Percentiles rank a stretch among this genome's conserved stretches.
These are phyloP conservation scores for Colletotrichum sp. DNA, from an alignment of 2,329 filamentous ascomycete genomes.

Conservation along the genomic window DNA sequence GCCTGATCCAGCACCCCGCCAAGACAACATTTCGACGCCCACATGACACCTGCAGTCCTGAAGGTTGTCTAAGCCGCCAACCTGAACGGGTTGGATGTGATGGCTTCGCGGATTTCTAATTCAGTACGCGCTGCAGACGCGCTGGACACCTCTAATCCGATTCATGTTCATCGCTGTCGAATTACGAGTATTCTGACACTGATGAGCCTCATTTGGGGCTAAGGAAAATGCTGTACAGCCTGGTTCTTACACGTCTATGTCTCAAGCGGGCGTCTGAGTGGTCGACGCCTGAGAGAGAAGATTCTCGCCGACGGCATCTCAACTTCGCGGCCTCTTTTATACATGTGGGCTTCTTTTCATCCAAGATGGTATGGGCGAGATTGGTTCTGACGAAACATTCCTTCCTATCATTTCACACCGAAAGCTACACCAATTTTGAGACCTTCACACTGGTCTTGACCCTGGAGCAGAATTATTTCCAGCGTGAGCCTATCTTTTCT, in stretches of 20 bases:
- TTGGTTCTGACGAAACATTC: background rate
- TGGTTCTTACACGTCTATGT: background rate
- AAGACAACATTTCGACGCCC: background rate
- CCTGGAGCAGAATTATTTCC: background rate
- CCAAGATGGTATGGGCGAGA: background rate
- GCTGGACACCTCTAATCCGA: background rate
- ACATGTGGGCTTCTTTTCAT: background rate
- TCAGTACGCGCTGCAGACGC: background rate
- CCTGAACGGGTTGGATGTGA: background rate
- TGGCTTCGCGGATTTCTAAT: background rate
- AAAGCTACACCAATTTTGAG: background rate
- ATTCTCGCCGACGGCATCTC: background rate
- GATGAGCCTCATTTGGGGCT: background rate
- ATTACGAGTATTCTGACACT: background rate
- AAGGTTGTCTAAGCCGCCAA: background rate
- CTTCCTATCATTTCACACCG: background rate
- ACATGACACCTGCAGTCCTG: background rate
- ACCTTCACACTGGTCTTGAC: background rate
- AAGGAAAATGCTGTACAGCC: background rate
- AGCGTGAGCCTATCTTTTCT: background rate
- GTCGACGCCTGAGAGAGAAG: background rate
- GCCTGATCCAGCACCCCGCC: background rate
- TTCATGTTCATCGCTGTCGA: background rate
- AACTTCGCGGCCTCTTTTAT: background rate
- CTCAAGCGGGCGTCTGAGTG: background rate